These are phyloP conservation scores for Quillaja saponaria DNA, from an alignment of 306 rosid genomes.

Conservation along the genomic window DNA sequence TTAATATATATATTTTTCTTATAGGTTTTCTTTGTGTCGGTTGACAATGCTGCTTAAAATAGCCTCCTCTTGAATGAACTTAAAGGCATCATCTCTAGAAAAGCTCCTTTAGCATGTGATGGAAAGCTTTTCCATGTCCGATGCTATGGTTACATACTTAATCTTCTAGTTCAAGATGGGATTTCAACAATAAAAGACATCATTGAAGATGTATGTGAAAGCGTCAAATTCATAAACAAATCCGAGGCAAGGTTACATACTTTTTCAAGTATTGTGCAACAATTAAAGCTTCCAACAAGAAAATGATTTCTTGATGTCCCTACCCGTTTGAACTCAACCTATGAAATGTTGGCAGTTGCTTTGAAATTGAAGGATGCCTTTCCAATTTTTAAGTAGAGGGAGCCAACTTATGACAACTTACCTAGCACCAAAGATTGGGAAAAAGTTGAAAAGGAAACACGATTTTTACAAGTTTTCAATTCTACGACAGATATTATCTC, in stretches of 20 bases:
- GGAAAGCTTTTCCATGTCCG: constrained; percentile 10
- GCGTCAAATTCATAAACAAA: constrained; percentile 1
- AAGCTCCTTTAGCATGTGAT: background rate
- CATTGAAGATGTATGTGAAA: background rate
- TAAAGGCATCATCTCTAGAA: background rate
- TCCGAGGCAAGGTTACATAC: background rate
- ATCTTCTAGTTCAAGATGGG: constrained; percentile 1
- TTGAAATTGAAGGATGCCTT: constrained; percentile 1
- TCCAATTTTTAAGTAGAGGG: background rate
- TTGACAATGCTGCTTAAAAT: background rate
- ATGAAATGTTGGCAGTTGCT: background rate
- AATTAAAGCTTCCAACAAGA: background rate
- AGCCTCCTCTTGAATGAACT: background rate
- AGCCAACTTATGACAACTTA: too few relatives aligned
- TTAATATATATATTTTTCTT: too few relatives aligned
- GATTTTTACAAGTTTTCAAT: too few relatives aligned
- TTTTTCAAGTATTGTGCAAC: background rate
- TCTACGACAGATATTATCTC: too few relatives aligned
- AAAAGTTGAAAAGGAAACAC: too few relatives aligned
- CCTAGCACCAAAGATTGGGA: too few relatives aligned
- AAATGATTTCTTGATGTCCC: background rate
- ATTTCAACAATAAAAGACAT: background rate
- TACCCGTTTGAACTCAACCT: background rate
- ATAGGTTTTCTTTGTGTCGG: background rate
- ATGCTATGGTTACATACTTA: background rate